phyloP scores from a whole-genome alignment of 2,329 filamentous ascomycete genomes.

The Monosporascus cannonballus region DNA sequence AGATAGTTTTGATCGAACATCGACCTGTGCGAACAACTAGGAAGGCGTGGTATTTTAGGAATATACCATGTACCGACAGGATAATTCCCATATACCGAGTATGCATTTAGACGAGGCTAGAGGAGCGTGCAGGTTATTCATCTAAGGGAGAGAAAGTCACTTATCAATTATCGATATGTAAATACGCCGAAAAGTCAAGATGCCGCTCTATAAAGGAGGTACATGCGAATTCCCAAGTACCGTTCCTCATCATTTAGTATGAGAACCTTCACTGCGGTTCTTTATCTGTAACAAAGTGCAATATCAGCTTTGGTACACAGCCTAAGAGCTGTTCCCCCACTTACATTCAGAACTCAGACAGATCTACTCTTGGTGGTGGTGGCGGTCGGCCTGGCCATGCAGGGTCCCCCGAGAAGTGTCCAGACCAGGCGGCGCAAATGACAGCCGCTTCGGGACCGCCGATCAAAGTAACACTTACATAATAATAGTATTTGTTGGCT shows the following conservation, averaged over 20 bases:
- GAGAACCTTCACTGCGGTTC: neutral
- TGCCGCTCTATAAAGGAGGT: neutral
- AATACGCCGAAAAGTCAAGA: neutral
- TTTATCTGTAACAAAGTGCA: neutral
- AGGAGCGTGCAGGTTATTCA: too few species aligned
- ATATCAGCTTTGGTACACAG: neutral
- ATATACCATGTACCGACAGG: too few species aligned
- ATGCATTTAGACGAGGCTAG: too few species aligned
- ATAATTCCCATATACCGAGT: too few species aligned
- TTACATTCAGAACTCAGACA: neutral
- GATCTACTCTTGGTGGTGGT: neutral
- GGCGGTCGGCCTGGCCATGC: neutral
- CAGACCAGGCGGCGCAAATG: neutral
- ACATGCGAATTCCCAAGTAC: neutral
- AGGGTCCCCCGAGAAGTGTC: neutral
- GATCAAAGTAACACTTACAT: neutral
- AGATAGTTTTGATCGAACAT: too few species aligned
- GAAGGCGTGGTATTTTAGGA: too few species aligned
- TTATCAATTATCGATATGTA: neutral
- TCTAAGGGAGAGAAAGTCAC: too few species aligned
- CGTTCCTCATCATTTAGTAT: neutral
- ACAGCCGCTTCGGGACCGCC: neutral
- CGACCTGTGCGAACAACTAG: too few species aligned
- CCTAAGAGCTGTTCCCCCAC: neutral
- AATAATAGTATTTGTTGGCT: neutral